These are phyloP conservation scores for Candida krabiensis DNA, from an alignment of 805 yeast species.

Conservation along the genomic window DNA sequence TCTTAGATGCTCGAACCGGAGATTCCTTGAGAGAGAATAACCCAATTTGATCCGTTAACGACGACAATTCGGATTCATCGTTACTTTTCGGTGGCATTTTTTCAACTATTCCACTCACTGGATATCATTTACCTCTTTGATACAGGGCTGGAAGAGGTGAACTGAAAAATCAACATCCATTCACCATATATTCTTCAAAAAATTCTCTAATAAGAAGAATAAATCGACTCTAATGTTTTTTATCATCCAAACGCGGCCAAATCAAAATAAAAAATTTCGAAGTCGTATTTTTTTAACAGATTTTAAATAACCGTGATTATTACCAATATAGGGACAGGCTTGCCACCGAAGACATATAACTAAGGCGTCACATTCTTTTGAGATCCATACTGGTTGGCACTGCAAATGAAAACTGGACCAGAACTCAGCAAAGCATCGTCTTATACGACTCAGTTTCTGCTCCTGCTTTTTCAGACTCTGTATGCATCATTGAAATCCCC, in stretches of 20 bases:
- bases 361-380: not conserved
- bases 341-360: too few species aligned
- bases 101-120: too few species aligned
- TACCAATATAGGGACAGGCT: too few species aligned
- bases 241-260: not conserved
- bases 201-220: too few species aligned
- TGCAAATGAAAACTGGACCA: not conserved
- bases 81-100: not conserved
- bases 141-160: too few species aligned
- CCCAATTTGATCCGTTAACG: slow-evolving; percentile 13
- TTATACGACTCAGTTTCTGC: slow-evolving; percentile 30
- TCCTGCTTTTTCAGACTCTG: slow-evolving; percentile 31
- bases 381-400: too few species aligned
- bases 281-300: not conserved
- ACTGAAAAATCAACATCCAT: too few species aligned
- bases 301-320: not conserved
- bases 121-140: too few species aligned
- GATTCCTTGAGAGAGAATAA: slow-evolving; percentile 9
- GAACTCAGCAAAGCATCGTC: slow-evolving; percentile 15
- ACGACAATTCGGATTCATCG: slow-evolving; percentile 10
- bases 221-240: too few species aligned
- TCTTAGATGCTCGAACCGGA: slow-evolving; percentile 5
- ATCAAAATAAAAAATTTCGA: not conserved
- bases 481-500: slow-evolving; percentile 20
- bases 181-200: too few species aligned